Evolutionary conservation across 331 rosid genomes (phyloP), one percentile per base, ranked within the genome.

Genomic region (Dryas integrifolia): DNA sequence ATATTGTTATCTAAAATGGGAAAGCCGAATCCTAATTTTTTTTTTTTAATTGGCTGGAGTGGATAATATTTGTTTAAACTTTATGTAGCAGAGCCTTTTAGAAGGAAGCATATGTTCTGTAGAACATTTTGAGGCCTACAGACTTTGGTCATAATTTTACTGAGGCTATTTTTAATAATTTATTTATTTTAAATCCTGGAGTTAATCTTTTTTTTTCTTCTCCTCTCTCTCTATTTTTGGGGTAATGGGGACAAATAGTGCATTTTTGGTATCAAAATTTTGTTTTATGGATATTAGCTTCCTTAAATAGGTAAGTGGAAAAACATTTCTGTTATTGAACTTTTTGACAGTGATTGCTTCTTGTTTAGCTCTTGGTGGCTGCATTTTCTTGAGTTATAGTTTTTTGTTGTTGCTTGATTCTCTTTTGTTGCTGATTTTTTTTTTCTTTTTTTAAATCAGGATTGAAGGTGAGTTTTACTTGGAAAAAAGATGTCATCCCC

Each of bases 401-500:
- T 52, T 56, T 16, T 46, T 26, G 1, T 26, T 38, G 21, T 38
- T 8, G 44, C 21, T 4, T 12, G 18, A 7, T 4, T 55, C 0
- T 2, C 21, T 15, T 10, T 5, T 35, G 62, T 7, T 3, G 46
- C 45, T 45, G 15, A 26, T 72, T 47, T 41, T 67, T 5, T 12
- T n/a, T 4, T 13, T 3, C 4, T 12, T 45, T 8, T 13, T 9
- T 47, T 13, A 8, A 26, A 24, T 44, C 79, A 74, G 76, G 73
- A 49, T 67, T 72, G 70, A 72, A 75, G 83, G 86, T 73, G 75
- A 70, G 72, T 73, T 84, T 57, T 53, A 58, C 73, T 78, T 61
- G 76, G 80, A 58, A 39, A 0, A 82, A 82, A 67, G 70, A 95
- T 95, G 99, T 82, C 98, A 4, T 85, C 98, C 11, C 79, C 75